Evolutionary conservation across 768 basidiomycete genomes (phyloP), one percentile per base, ranked within the genome.

Genomic region (Crepidotus variabilis): DNA sequence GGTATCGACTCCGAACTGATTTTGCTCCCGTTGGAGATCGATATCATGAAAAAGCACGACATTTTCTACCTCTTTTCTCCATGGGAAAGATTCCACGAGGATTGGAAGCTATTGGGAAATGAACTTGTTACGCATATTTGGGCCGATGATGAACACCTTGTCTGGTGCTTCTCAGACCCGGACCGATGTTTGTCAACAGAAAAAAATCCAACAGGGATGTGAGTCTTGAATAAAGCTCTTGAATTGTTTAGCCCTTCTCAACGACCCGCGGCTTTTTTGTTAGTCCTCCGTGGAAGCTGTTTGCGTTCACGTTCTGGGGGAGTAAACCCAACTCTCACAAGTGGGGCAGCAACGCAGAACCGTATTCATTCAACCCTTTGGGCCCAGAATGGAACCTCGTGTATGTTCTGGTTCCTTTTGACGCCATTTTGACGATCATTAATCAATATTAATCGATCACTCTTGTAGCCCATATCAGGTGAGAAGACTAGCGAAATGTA

Each of bases 301-400:
- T 60, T 33, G 58, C 58, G 35, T 60, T 56, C 47, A 60, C 58
- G 0, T 56, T 60, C 36, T 56, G 58, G 58, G 58, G 58, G 20
- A 60, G 58, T 51, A 60, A 56, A 32, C 58, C 58, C 9, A 39
- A 56, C 32, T 16, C 46, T 48, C 24, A 14, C 11, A 47, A 53
- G 47, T 60, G 47, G 45, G 34, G 46, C 6, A 52, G 55, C 50
- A 50, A 35, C 1, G 20, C 54, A 18, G 51, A 52, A 2, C 58
- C 58, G 7, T 59, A 36, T 43, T 59, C 58, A 16, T 59, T 59
- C 50, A 59, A 59, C n/a, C 58, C 58, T 10, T 51, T 59, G 35
- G 58, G 58, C 14, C 39, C 58, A 24, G 58, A 59, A 50, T 60
- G 58, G 58, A 60, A 60, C 48, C 46, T 60, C 2, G 55, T 60